Evolutionary conservation across 805 yeast species (phyloP).

Genomic region (Yarrowia sp.): DNA sequence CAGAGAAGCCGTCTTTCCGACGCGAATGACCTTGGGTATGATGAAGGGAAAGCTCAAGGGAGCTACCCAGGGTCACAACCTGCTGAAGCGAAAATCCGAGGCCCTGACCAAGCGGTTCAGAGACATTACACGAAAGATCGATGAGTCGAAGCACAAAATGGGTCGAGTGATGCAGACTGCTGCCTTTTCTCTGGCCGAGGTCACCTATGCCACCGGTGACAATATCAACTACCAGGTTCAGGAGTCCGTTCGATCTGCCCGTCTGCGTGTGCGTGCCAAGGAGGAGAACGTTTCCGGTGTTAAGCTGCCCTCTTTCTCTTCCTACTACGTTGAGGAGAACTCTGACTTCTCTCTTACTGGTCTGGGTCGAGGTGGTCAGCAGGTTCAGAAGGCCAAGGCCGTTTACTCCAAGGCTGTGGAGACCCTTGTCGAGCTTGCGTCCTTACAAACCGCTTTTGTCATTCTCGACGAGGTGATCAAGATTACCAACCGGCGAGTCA

Average conservation of each 20-base stretch:
- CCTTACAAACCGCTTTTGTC: constrained; percentile 93
- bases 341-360: constrained; percentile 97
- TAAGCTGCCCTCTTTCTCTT: constrained; percentile 85
- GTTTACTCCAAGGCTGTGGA: constrained; percentile 97
- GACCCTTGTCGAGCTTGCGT: constrained; percentile 90
- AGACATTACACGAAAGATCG: constrained; percentile 90
- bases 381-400: constrained; percentile 87
- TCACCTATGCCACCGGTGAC: constrained; percentile 95
- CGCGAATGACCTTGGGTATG: constrained; percentile 92
- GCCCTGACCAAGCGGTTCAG: constrained; percentile 95
- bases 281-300: constrained; percentile 98
- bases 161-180: constrained; percentile 98
- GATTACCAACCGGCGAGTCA: constrained; percentile 96
- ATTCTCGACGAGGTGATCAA: constrained; percentile 96
- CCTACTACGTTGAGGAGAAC: constrained; percentile 74
- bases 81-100: constrained; percentile 92
- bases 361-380: constrained; percentile 97
- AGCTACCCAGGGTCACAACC: constrained; percentile 92
- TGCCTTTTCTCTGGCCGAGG: constrained; percentile 95
- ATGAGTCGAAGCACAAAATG: constrained; percentile 94
- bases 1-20: constrained; percentile 95
- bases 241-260: constrained; percentile 81
- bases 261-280: constrained; percentile 85
- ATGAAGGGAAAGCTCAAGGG: constrained; percentile 97
- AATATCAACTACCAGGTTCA: constrained; percentile 93